A percentile compares a stretch with the other conserved stretches of the same genome.
Evolutionary conservation across 148 eudicot species (phyloP).

Genomic region (Rhododendron williamsianum): DNA sequence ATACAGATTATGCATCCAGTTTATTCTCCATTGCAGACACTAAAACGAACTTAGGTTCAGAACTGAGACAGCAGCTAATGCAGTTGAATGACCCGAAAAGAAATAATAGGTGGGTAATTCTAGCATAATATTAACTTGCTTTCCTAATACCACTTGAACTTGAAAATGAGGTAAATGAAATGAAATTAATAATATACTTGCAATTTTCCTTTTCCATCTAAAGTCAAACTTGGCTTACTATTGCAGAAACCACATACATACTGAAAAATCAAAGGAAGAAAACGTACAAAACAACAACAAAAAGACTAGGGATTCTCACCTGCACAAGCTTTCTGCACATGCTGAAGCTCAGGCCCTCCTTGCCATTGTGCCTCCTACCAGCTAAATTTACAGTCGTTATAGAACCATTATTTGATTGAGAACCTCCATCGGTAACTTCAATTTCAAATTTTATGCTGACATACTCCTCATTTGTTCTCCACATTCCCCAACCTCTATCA

Average conservation of each 20-base stretch:
- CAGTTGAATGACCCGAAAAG: background rate
- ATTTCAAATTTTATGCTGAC: slow-evolving; percentile 55
- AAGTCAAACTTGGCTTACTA: slow-evolving; percentile 1
- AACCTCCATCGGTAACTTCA: slow-evolving; percentile 29
- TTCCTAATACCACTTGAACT: background rate
- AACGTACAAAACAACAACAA: background rate
- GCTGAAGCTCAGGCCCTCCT: slow-evolving; percentile 68
- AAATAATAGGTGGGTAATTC: background rate
- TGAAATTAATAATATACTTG: background rate
- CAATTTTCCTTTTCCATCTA: slow-evolving; percentile 3
- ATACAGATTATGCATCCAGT: background rate
- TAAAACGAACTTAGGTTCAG: background rate
- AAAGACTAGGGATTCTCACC: slow-evolving; percentile 27
- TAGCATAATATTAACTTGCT: background rate
- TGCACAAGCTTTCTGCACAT: slow-evolving; percentile 79
- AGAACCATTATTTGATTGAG: slow-evolving; percentile 20
- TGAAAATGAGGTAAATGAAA: background rate
- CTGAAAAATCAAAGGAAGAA: background rate
- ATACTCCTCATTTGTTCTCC: slow-evolving; percentile 63
- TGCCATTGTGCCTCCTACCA: slow-evolving; percentile 35
- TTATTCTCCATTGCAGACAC: background rate
- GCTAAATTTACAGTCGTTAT: slow-evolving; percentile 11
- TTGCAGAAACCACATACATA: background rate
- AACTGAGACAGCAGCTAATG: background rate
- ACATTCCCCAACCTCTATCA: slow-evolving; percentile 55